phyloP scores from a whole-genome alignment of 2,329 filamentous ascomycete genomes.

The Epichloe scottii region DNA sequence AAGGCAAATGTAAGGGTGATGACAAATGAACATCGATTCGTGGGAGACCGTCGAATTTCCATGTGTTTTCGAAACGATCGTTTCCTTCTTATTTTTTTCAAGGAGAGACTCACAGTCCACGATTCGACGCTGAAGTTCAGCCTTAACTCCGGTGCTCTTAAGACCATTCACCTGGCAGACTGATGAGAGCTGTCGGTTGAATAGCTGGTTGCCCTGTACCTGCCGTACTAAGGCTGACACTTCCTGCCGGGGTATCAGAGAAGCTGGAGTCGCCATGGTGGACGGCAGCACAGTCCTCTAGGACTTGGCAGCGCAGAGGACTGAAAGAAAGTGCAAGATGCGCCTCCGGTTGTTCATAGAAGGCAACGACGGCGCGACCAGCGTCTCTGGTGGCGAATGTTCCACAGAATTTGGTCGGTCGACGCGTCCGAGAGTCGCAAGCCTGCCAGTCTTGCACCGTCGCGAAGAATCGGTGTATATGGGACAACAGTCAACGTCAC shows the following conservation, averaged over 20 bases:
- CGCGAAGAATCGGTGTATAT: background rate
- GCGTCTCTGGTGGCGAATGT: background rate
- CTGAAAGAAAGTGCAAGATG: background rate
- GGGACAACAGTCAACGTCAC: background rate
- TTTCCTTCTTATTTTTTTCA: background rate
- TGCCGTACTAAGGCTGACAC: slow-evolving; percentile 32
- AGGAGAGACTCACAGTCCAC: slow-evolving; percentile 52
- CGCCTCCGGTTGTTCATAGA: slow-evolving; percentile 5
- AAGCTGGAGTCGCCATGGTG: slow-evolving; percentile 15
- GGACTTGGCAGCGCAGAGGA: background rate
- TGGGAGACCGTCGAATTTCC: background rate
- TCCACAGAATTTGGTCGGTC: background rate
- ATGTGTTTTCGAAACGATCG: too few relatives aligned
- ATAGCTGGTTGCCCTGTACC: slow-evolving; percentile 30
- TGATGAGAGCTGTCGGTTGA: slow-evolving; percentile 56
- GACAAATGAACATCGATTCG: background rate
- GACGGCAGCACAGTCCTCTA: background rate
- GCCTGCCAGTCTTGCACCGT: background rate
- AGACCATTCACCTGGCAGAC: slow-evolving; percentile 67
- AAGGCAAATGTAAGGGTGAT: too few relatives aligned
- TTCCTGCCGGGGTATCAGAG: slow-evolving; percentile 26
- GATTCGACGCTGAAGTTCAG: slow-evolving; percentile 66
- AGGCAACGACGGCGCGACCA: background rate
- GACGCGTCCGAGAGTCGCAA: background rate
- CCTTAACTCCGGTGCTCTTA: slow-evolving; percentile 73